phyloP scores from a whole-genome alignment of 306 rosid genomes.

The Abrus pulchellus region DNA sequence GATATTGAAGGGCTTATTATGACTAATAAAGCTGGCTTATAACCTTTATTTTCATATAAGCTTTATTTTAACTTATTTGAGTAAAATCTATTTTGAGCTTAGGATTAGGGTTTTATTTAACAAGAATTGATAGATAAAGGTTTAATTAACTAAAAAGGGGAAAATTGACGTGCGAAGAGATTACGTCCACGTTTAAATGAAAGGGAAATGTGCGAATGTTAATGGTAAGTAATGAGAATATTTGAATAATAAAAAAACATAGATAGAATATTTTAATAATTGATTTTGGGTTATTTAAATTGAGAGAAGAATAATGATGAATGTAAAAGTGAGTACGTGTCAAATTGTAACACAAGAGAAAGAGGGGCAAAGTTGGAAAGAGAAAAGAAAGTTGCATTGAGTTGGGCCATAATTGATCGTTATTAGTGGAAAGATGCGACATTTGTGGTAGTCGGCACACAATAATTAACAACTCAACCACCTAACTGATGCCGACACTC shows the following conservation, averaged over 20 bases:
- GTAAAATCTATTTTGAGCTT: too few species aligned
- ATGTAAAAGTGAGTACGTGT: background rate
- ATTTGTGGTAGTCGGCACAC: conserved; percentile 24
- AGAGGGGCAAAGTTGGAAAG: background rate
- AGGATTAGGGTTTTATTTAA: too few species aligned
- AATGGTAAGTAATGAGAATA: too few species aligned
- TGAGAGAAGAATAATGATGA: background rate
- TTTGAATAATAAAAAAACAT: too few species aligned
- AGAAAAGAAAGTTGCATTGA: background rate
- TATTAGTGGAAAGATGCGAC: conserved; percentile 27
- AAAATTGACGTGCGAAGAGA: too few species aligned
- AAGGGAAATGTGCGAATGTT: too few species aligned
- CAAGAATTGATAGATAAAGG: too few species aligned
- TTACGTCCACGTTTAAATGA: too few species aligned
- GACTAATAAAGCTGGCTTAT: background rate
- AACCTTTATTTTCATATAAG: background rate
- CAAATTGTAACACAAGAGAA: background rate
- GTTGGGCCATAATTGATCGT: background rate
- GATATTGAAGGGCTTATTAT: background rate
- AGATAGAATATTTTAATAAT: too few species aligned
- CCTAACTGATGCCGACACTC: background rate
- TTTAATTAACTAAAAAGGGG: too few species aligned
- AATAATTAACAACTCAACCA: conserved; percentile 18
- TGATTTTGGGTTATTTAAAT: too few species aligned
- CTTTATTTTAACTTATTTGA: too few species aligned